Conservation (phyloP, 2,329 filamentous ascomycete genomes). For the Meredithiella fracta region DNA sequence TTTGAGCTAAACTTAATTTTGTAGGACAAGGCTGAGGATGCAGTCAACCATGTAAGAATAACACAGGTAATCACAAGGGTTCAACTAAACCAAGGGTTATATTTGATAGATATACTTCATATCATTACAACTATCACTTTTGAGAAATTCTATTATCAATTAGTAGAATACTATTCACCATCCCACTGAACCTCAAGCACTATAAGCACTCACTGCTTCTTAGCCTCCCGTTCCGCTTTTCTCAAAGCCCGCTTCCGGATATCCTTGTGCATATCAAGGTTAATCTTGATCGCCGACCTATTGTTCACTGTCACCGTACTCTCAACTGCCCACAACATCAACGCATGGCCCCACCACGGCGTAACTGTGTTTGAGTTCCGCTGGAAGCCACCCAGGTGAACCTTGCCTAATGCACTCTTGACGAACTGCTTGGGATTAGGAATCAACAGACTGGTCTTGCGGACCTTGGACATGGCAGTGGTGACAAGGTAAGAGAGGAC, state of each 20-base stretch:
- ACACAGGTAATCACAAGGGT: not conserved
- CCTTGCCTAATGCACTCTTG: slow-evolving; percentile 56
- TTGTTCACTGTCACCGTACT: slow-evolving; percentile 36
- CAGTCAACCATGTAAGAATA: not conserved
- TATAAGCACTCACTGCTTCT: slow-evolving; percentile 34
- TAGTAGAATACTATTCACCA: too few species aligned
- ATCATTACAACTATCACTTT: too few species aligned
- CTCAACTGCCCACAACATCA: slow-evolving; percentile 72
- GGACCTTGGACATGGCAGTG: slow-evolving; percentile 93
- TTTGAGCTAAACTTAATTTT: too few species aligned
- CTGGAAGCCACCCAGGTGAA: slow-evolving; percentile 61
- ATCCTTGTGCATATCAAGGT: slow-evolving; percentile 57
- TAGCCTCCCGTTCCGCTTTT: slow-evolving; percentile 69
- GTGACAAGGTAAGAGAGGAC: slow-evolving; percentile 87
- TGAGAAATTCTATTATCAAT: too few species aligned
- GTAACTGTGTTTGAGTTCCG: slow-evolving; percentile 70
- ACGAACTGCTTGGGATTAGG: slow-evolving; percentile 76
- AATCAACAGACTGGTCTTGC: slow-evolving; percentile 58
- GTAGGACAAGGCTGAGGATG: not conserved
- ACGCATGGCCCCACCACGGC: slow-evolving; percentile 80
- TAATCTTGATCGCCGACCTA: slow-evolving; percentile 31
- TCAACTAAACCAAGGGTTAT: too few species aligned
- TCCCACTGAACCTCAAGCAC: too few species aligned
- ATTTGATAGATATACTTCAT: not conserved
- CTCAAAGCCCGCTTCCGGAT: slow-evolving; percentile 69